Evolutionary conservation across 2,329 filamentous ascomycete species (phyloP), one percentile per base, ranked within the genome.

Genomic region (Botrytis elliptica): DNA sequence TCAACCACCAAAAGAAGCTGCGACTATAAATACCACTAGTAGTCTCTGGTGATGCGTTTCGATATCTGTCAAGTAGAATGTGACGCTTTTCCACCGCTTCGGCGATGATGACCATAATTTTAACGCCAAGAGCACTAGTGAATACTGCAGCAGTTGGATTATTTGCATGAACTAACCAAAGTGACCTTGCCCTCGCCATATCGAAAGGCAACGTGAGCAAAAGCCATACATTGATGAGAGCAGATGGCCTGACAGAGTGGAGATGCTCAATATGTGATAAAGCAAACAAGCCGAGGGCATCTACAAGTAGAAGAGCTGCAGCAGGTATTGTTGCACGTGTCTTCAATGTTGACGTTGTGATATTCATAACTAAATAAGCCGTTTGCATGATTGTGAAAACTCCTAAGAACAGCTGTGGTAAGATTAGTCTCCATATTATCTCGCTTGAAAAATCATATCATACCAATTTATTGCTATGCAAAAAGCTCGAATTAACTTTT

Each of bases 1-100:
- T 82, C 55, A 84, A 76, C 84, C 83, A 85, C 75, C 81, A 81
- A 72, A 84, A 82, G 52, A 84, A 77, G 33, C 80, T 81, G 18
- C 80, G 81, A 72, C 79, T 82, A 57, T 84, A 83, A 12, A 84
- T 76, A 22, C 84, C 83, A 73, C 83, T 83, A 0, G 80, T 82
- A 0, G 78, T 79, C 74, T 85, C 84, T 6, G 84, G 83, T 12
- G 82, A 81, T n/a, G 76, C 74, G 66, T 76, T 38, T n/a, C 77
- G 74, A 72, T 81, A 78, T 64, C 75, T 75, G 52, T 75, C 73
- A n/a, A 82, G 73, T 20, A 84, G 76, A 52, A 81, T 80, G 2
- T 74, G 62, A 14, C 80, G 78, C 78, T 85, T 86, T 71, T 81
- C 82, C 72, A 78, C 77, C 2, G 82, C 82, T 78, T 86, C 84